Evolutionary conservation across 805 yeast species (phyloP).

Genomic region (Phaffomyces opuntiae): DNA sequence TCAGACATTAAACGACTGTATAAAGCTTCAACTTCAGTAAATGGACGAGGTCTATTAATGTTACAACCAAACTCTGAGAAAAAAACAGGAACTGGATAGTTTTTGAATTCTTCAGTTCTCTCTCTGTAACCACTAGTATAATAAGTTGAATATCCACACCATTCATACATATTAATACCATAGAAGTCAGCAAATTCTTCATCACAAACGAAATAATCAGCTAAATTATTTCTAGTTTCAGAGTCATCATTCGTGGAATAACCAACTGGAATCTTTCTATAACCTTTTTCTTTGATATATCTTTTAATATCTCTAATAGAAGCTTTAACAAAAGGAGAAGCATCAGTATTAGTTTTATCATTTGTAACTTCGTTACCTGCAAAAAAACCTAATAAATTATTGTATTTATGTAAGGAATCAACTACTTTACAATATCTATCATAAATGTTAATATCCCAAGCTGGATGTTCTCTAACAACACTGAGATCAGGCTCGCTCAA

Average conservation of each 20-base stretch:
- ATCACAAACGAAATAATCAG: conserved; percentile 85
- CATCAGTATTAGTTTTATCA: conserved; percentile 71
- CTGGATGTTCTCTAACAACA: conserved; percentile 69
- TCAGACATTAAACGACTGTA: conserved; percentile 63
- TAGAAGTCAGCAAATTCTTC: conserved; percentile 60
- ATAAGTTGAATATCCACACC: conserved; percentile 72
- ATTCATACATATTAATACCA: conserved; percentile 82
- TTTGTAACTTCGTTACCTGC: conserved; percentile 98
- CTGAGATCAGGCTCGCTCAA: conserved; percentile 80
- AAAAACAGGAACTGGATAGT: conserved; percentile 66
- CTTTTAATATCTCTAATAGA: conserved; percentile 84
- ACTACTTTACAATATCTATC: conserved; percentile 76
- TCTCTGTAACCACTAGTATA: conserved; percentile 57
- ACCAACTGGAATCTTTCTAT: conserved; percentile 86
- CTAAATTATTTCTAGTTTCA: conserved; percentile 69
- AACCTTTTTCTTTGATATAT: conserved; percentile 58
- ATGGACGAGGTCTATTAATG: conserved; percentile 55
- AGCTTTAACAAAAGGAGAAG: conserved; percentile 94
- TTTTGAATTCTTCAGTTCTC: conserved; percentile 53
- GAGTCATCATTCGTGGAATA: conserved; percentile 89
- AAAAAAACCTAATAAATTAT: conserved; percentile 86
- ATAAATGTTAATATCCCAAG: conserved; percentile 67
- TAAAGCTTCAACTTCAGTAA: conserved; percentile 62
- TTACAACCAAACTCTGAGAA: conserved; percentile 83
- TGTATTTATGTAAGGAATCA: conserved; percentile 69